Evolutionary conservation across 1,139 yeast species (phyloP), one percentile per base, ranked within the genome.

Genomic region (Saccharomyces hybrid): DNA sequence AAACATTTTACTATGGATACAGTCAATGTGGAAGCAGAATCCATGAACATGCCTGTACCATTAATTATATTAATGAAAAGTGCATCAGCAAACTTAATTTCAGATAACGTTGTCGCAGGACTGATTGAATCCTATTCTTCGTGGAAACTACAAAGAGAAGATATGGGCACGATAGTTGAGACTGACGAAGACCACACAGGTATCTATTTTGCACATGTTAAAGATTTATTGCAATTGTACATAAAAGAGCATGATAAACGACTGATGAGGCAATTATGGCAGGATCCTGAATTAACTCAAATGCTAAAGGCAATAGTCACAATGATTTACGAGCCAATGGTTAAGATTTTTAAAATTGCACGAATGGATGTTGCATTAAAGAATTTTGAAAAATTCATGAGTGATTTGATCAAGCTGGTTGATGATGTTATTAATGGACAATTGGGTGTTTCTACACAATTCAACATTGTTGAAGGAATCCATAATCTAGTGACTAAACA

Each of bases 281-380:
- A 83, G 54, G 96, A 90, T 63, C 90, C 93, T 0, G 88, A 86
- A 62, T 73, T 95, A 47, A 82, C 90, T 26, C 77, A 76, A 50
- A 75, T 91, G 48, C 74, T 90, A 55, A 86, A 86, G 60, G 88
- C 87, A 55, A 75, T 88, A 44, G 77, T 91, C 47, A 80, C 90
- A 0, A 78, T 89, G 55, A 86, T 91, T 62, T 90, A 90, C 68
- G 89, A 88, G 60, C 97, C 97, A 1, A 73, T 91, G 66, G 87
- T 90, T 59, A 78, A 78, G 48, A 77, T 91, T 1, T 87, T 91
- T 72, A 83, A 85, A 57, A 80, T 82, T 52, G 89, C 96, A 28
- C 83, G 86, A 58, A 78, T 91, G 58, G 88, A 89, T 64, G 70
- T 86, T 47, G 89, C 91, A 11, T 80, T 91, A 58, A 82, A 79